Percentiles rank a stretch among this genome's conserved stretches.
These are phyloP conservation scores for Coprinopsis cinerea DNA, from an alignment of 768 basidiomycete species.

Conservation along the genomic window DNA sequence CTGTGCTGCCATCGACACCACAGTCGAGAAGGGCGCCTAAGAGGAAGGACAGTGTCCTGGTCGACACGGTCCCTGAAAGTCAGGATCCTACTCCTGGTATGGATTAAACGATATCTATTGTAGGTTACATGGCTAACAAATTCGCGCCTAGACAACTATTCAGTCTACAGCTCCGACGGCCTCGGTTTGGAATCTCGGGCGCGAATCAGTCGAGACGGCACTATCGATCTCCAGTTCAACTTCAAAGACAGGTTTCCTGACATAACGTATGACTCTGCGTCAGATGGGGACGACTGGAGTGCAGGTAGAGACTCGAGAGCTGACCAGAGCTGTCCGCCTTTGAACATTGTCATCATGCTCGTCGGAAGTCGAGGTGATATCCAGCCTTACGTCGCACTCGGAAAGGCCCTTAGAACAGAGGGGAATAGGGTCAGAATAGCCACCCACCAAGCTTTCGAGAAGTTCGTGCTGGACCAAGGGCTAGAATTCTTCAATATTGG, in stretches of 20 bases:
- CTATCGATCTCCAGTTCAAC: slow-evolving; percentile 7
- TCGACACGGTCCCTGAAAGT: background rate
- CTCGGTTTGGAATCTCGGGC: background rate
- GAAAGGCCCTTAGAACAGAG: slow-evolving; percentile 38
- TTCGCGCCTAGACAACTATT: background rate
- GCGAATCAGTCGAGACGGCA: slow-evolving; percentile 26
- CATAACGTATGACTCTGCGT: background rate
- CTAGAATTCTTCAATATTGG: slow-evolving; percentile 59
- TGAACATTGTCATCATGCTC: slow-evolving; percentile 63
- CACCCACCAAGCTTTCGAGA: slow-evolving; percentile 53
- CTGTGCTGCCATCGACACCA: background rate
- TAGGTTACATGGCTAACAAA: background rate
- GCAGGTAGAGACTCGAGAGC: background rate
- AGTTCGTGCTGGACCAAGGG: slow-evolving; percentile 44
- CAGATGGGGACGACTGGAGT: background rate
- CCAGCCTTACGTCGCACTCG: slow-evolving; percentile 60
- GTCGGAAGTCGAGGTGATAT: slow-evolving; percentile 66
- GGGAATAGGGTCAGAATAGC: slow-evolving; percentile 59
- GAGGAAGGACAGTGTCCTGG: slow-evolving; percentile 3
- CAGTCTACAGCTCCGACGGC: background rate
- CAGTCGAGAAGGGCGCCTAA: background rate
- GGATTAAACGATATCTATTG: background rate
- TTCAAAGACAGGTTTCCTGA: background rate
- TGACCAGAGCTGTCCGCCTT: slow-evolving; percentile 22
- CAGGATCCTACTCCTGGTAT: background rate